Conservation (phyloP, 805 yeast species). For the Zygotorulaspora chibaensis region DNA sequence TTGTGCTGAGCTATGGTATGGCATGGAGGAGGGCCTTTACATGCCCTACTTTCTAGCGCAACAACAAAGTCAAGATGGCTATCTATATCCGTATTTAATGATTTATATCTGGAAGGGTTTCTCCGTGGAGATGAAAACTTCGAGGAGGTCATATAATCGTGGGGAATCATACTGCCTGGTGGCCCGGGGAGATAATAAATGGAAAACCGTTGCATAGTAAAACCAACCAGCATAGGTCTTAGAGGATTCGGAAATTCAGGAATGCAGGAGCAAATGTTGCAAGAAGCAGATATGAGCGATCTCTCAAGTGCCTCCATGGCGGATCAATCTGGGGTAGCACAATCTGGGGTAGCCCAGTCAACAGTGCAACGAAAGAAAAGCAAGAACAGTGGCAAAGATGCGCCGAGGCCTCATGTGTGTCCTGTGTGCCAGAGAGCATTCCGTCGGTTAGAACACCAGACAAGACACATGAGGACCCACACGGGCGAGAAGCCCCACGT, state of each 20-base stretch:
- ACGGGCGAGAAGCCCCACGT: constrained; percentile 80
- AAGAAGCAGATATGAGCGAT: neutral
- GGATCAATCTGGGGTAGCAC: constrained; percentile 4
- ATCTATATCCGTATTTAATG: neutral
- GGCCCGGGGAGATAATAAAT: neutral
- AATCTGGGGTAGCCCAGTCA: constrained; percentile 10
- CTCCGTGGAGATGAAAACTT: neutral
- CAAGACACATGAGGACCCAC: constrained; percentile 74
- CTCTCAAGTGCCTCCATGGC: neutral
- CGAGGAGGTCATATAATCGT: constrained; percentile 8
- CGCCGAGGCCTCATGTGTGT: constrained; percentile 61
- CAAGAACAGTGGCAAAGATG: constrained; percentile 21
- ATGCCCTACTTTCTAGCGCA: too few relatives aligned
- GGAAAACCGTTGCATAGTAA: neutral
- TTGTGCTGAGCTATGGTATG: too few relatives aligned
- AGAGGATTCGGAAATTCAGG: too few relatives aligned
- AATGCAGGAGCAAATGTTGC: neutral
- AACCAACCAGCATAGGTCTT: too few relatives aligned
- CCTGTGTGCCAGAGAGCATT: constrained; percentile 72
- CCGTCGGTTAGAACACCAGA: constrained; percentile 72
- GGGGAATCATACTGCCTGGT: constrained; percentile 1
- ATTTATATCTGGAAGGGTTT: neutral
- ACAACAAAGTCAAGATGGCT: neutral
- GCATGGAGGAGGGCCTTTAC: too few relatives aligned
- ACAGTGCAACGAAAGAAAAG: constrained; percentile 2